Base-by-base conservation (phyloP, 495 filamentous ascomycete genomes). In the Paragyromitra xinjiangensis region DNA sequence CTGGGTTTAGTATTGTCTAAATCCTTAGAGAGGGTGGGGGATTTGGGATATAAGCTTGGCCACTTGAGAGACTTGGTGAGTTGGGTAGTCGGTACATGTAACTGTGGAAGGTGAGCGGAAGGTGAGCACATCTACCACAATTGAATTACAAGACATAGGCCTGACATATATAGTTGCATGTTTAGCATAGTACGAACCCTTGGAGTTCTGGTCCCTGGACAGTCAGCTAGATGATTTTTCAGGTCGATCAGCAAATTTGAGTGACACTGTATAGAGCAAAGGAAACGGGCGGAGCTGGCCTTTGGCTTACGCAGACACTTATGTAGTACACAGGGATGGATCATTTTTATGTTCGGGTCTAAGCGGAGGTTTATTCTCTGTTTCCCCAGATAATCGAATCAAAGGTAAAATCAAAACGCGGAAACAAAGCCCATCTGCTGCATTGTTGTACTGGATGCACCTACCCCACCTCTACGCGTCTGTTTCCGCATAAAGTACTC, bases 401-500 rank as follows among this genome's bases (percentile, higher is more conserved):
- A 48, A 51, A 39, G 44, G 14, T 64, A 45, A 34, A 39, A 61
- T 11, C 7, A 29, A 62, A 71, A 62, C 16, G n/a, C 22, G 39
- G 44, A 24, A 19, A 14, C 6, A n/a, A 61, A 53, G 56, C 45
- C 34, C 61, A 72, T 63, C 45, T 63, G 29, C 45, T 72, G 44
- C 56, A 48, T 40, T 16, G 8, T 44, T 64, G 19, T 29, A 34
- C 48, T 45, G 39, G 34, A 45, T 55, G 61, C 61, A 73, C 29
- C 22, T 73, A 65, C 61, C 62, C 71, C 71, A 73, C 71, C 63
- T 50, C 37, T 42, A 12, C 5, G 50, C 39, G 45, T 45, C 12
- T 55, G 6, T 8, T 67, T 24, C 24, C n/a, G 44, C 58, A 56
- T 61, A 14, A 19, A 61, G 34, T 53, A 37, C 34, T 55, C n/a